These are phyloP conservation scores for Aspergillus ochraceus DNA, from an alignment of 2,329 filamentous ascomycete species.

Conservation along the genomic window DNA sequence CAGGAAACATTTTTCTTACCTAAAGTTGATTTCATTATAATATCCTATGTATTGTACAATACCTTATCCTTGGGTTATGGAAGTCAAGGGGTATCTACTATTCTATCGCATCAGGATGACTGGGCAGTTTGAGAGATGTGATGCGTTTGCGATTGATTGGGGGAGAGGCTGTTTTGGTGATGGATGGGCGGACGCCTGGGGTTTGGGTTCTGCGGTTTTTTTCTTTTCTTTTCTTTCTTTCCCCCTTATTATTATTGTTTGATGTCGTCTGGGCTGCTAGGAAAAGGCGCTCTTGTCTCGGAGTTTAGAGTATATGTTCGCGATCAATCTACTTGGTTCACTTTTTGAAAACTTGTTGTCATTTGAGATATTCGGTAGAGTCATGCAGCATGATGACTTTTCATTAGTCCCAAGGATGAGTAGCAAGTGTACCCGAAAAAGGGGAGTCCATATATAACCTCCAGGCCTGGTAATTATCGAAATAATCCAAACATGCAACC, in stretches of 20 bases:
- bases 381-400: background rate
- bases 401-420: no score
- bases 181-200: conserved; percentile 13
- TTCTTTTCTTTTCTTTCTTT: background rate
- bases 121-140: background rate
- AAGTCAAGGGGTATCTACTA: background rate
- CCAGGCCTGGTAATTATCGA: background rate
- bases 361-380: background rate
- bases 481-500: background rate
- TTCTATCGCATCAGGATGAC: background rate
- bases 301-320: conserved; percentile 13
- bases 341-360: no score
- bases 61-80: conserved; percentile 10
- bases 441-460: background rate
- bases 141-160: background rate
- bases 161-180: conserved; percentile 1
- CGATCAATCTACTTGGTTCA: background rate
- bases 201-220: conserved; percentile 22
- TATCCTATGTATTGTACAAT: conserved; percentile 25
- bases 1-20: conserved; percentile 6
- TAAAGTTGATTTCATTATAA: conserved; percentile 12
- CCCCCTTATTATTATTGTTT: background rate
- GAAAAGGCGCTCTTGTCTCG: conserved; percentile 31
- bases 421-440: background rate
- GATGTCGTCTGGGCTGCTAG: conserved; percentile 15